These are phyloP conservation scores for Colletotrichum noveboracense DNA, from an alignment of 2,329 filamentous ascomycete species.

Conservation along the genomic window DNA sequence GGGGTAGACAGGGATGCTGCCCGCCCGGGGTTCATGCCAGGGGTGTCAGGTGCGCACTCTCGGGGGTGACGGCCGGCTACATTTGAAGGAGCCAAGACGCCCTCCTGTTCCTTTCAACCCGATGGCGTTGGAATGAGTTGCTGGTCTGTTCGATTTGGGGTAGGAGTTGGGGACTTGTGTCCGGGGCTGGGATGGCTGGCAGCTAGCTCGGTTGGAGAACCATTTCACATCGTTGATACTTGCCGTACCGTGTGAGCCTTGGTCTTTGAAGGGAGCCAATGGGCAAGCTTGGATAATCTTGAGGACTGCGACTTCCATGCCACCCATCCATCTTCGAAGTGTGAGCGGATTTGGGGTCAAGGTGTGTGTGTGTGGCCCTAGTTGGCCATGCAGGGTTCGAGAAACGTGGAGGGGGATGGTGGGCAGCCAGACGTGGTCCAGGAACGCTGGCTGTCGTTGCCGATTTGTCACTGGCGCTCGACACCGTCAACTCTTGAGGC, in stretches of 20 bases:
- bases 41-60: constrained; percentile 21
- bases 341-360: background rate
- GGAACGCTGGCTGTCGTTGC: background rate
- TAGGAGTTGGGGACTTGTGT: constrained; percentile 10
- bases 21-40: background rate
- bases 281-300: background rate
- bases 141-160: background rate
- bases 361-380: background rate
- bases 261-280: background rate
- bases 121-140: background rate
- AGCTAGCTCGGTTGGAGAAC: constrained; percentile 2
- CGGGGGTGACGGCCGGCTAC: background rate
- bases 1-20: constrained; percentile 20
- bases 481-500: background rate
- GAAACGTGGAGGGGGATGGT: background rate
- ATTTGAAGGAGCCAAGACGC: background rate
- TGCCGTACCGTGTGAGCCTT: constrained; percentile 8
- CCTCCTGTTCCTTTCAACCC: background rate
- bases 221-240: background rate
- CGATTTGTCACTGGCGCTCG: constrained; percentile 1
- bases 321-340: background rate
- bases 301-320: background rate
- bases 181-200: background rate
- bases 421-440: background rate
- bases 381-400: constrained; percentile 18